Percentiles rank a stretch among this genome's conserved stretches.
phyloP scores from a whole-genome alignment of 1,284 basidiomycete genomes.

The Spongiforma sp. region DNA sequence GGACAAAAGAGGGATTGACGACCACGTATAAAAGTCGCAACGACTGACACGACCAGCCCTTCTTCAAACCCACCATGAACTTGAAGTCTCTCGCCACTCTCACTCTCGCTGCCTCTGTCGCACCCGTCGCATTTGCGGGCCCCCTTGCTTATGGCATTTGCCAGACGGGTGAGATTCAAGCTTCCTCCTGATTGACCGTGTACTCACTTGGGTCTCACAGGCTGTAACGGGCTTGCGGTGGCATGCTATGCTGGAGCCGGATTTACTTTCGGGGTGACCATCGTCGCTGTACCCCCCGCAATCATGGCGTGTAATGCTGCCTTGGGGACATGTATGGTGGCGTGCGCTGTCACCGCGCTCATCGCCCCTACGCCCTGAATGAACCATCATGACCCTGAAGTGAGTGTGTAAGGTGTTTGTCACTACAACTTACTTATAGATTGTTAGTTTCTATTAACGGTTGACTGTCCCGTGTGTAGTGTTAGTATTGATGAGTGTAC shows the following conservation, averaged over 20 bases:
- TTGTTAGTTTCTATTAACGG: background rate
- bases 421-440: too few species aligned
- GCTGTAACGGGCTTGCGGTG: constrained; percentile 56
- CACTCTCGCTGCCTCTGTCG: constrained; percentile 24
- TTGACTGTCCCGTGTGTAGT: constrained; percentile 16
- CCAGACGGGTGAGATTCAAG: constrained; percentile 48
- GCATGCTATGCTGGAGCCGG: constrained; percentile 61
- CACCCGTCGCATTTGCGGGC: constrained; percentile 40
- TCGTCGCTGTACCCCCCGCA: constrained; percentile 48
- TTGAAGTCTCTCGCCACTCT: constrained; percentile 29
- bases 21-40: constrained; percentile 2
- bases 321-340: constrained; percentile 51
- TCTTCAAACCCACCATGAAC: constrained; percentile 26
- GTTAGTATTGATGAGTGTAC: too few species aligned
- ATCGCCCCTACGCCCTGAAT: constrained; percentile 32
- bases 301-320: constrained; percentile 56
- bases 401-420: too few species aligned
- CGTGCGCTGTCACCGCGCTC: constrained; percentile 46
- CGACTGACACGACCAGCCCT: background rate
- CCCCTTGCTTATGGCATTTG: constrained; percentile 51
- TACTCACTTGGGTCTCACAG: constrained; percentile 34
- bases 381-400: too few species aligned
- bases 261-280: constrained; percentile 53
- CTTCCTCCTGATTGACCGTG: background rate
- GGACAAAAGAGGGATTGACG: background rate